Base-by-base conservation (phyloP, 1,284 basidiomycete genomes). In the Phylloporus sp. region DNA sequence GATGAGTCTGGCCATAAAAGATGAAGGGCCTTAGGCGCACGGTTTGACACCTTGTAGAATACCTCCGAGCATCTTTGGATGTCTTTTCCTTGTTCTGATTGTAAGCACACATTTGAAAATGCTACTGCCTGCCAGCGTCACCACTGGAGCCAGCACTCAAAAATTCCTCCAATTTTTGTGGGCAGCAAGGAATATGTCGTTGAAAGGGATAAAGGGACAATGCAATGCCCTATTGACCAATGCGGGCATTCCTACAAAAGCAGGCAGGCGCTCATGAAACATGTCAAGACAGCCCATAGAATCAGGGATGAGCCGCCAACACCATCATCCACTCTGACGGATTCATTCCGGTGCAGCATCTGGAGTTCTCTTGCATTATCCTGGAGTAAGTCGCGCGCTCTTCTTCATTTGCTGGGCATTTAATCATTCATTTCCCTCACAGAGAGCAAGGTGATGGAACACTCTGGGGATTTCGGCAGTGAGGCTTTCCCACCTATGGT, bases 221-320 rank as follows among this genome's bases (percentile, higher is more conserved):
- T 62, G n/a, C 20, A 0, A 12, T 64, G 62, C 26, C 59, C 59
- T 29, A 29, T 62, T 15, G 42, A 57, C 7, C 54, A 53, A 13
- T 64, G 62, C 10, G 13, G 29, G 49, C 54, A 17, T 34, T 61
- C 22, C 28, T 64, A 64, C 26, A 26, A 29, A 15, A 53, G 28
- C 29, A 46, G 50, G 32, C 20, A 62, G 26, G 29, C 20, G 3
- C 62, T 64, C 29, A 13, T 11, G 20, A 64, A 56, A 20, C 62
- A 64, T 17, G 5, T 49, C 24, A 62, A 58, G 49, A 29, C 2
- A 12, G 39, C n/a, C 11, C 61, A 62, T 2, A 34, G 42, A 24
- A 10, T 22, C 12, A n/a, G 1, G 18, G 17, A 8, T 18, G 28
- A 47, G 32, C 11, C 22, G 3, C 5, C 56, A 39, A 32, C 12